Base-by-base conservation (phyloP, 2,329 filamentous ascomycete genomes). In the Fusarium acutatum region DNA sequence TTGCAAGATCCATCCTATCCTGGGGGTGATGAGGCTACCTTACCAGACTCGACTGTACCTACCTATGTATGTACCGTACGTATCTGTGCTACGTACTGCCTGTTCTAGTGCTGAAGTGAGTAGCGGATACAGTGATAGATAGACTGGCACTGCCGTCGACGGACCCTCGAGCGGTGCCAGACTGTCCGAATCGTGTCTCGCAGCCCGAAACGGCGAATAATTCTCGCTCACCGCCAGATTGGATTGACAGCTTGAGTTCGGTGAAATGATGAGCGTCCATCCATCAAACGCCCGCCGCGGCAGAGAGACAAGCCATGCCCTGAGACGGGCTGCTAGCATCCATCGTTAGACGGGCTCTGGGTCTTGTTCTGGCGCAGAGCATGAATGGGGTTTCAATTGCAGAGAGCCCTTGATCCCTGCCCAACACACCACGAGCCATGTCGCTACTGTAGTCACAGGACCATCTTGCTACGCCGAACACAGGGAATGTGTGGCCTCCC, bases 371-470 rank as follows among this genome's bases (percentile, higher is more conserved):
- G 30, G 40, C 70, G 68, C 64, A 68, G 53, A 77, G 72, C 69
- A 72, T 73, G 74, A 78, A 77, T 78, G 68, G 75, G 69, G 76
- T 78, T 75, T 75, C 75, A 69, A 76, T 67, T 67, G 75, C 67
- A 76, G 71, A 72, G 64, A 65, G 64, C 62, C 50, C 71, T 69
- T 72, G 69, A 78, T 76, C 77, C 76, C 75, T 78, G 77, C 75
- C 54, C 65, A 75, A 70, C 74, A 75, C 76, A 78, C 76, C 75
- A 77, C 65, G 56, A 75, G 69, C 76, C 70, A 70, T 71, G 74
- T 71, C 68, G 60, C 68, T 76, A 60, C 66, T 77, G 70, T 66
- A 77, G 77, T 78, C 77, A 78, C 76, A 78, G 76, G 77, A 78
- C 76, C 73, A 74, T 73, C 61, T 72, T 54, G 73, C 76, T 69